Evolutionary conservation across 1,139 yeast genomes (phyloP).

Genomic region (Suhomyces bribrorum): DNA sequence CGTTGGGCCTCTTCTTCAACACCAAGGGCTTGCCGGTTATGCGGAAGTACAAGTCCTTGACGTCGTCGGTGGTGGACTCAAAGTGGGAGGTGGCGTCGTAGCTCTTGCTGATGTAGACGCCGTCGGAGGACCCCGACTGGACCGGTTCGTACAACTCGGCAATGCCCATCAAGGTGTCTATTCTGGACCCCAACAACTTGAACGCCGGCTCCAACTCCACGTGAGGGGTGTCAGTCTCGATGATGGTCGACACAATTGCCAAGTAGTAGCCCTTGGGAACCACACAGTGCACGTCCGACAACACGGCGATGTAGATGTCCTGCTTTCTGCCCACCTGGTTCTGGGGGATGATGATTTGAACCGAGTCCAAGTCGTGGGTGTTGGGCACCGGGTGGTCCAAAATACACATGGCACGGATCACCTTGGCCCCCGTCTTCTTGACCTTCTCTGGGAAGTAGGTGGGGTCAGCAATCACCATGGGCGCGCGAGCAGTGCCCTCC

Average conservation of each 20-base stretch:
- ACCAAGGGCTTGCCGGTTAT: conserved; percentile 91
- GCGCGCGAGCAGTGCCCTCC: conserved; percentile 90
- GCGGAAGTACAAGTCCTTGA: conserved; percentile 85
- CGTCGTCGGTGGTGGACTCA: conserved; percentile 95
- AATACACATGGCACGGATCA: conserved; percentile 93
- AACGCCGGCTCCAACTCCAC: conserved; percentile 93
- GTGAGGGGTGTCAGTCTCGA: conserved; percentile 93
- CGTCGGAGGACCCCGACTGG: conserved; percentile 77
- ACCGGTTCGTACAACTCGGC: conserved; percentile 89
- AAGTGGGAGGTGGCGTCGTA: conserved; percentile 96
- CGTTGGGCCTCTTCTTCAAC: conserved; percentile 69
- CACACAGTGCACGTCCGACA: conserved; percentile 89
- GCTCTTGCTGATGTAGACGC: conserved; percentile 80
- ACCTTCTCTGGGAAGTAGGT: conserved; percentile 95
- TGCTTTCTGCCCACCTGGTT: conserved; percentile 91
- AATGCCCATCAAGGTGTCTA: conserved; percentile 94
- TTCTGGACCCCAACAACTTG: conserved; percentile 74
- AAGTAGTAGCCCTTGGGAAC: conserved; percentile 86
- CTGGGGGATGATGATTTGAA: conserved; percentile 94
- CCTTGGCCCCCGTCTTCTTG: conserved; percentile 78
- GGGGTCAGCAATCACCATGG: conserved; percentile 95
- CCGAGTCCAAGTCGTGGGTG: conserved; percentile 81
- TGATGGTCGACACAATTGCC: conserved; percentile 92
- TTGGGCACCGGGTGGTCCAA: conserved; percentile 87
- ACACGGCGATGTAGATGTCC: conserved; percentile 90